Base-by-base conservation (phyloP, 345 rosid species). In the Linum tenue region DNA sequence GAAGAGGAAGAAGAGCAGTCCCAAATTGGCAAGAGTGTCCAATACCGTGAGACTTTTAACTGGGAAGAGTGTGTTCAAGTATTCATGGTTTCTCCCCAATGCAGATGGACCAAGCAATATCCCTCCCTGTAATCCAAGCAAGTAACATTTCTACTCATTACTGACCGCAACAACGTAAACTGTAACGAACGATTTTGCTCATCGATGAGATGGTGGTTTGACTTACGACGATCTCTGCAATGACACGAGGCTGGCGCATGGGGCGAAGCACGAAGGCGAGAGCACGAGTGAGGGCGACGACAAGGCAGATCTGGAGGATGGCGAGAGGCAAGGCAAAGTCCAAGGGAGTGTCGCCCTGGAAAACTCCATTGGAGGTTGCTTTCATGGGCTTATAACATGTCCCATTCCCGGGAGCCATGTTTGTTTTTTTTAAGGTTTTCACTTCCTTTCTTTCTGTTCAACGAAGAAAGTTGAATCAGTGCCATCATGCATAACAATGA, bases 31-130 rank as follows among this genome's bases (percentile, higher is more conserved):
- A 0, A 87, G 61, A 3, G 97, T 90, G 69, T 90, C 94, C 67
- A 90, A 64, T 59, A 90, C 91, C 1, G 97, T 85, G 79, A 85
- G 64, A 74, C 94, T 79, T 63, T 39, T 70, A 14, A 67, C 7
- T 0, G 94, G 94, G 57, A 90, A 84, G 43, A 90, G 63, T 7
- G 75, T 62, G 71, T 74, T 68, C 51, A 87, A 70, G 75, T 72
- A 90, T 70, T 68, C 65, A 67, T 80, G 40, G 65, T 69, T 81
- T 73, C 83, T 80, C 37, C 97, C 97, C 10, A 90, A 51, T 5
- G 97, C 97, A 0, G 97, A 85, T 40, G 97, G 97, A 39, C 97
- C 94, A 42, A 90, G 88, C 68, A 90, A 69, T 63, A 90, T 76
- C 56, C 97, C 97, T 60, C 96, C 96, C 96, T 89, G 75, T 16